These are phyloP conservation scores for Pulveroboletus sp. DNA, from an alignment of 768 basidiomycete genomes.

Conservation along the genomic window DNA sequence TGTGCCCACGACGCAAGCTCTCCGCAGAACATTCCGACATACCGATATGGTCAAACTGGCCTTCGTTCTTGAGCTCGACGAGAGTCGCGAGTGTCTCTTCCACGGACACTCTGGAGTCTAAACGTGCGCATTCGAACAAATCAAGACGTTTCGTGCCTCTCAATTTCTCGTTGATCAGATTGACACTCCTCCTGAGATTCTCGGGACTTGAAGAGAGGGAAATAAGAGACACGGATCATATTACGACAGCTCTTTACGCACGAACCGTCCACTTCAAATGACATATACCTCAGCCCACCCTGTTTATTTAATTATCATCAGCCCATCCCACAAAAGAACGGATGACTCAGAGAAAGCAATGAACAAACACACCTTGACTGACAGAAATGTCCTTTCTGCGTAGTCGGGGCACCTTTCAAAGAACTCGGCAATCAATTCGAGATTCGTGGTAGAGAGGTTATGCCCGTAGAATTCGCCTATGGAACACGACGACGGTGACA, in stretches of 20 bases:
- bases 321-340: too few species aligned
- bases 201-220: conserved; percentile 22
- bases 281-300: conserved; percentile 3
- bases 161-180: conserved; percentile 39
- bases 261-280: conserved; percentile 20
- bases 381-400: conserved; percentile 29
- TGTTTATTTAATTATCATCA: neutral
- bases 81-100: conserved; percentile 45
- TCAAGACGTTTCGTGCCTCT: conserved; percentile 54
- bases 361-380: conserved; percentile 29
- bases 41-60: conserved; percentile 47
- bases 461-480: conserved; percentile 57
- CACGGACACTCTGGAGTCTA: conserved; percentile 39
- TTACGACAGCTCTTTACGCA: conserved; percentile 6
- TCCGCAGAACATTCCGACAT: conserved; percentile 46
- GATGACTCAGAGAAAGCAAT: neutral
- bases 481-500: neutral
- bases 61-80: conserved; percentile 28
- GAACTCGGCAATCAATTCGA: conserved; percentile 41
- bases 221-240: conserved; percentile 14
- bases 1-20: conserved; percentile 40
- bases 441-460: conserved; percentile 37
- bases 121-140: conserved; percentile 50
- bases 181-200: conserved; percentile 44
- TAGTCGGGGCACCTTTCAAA: conserved; percentile 32